Base-by-base conservation (phyloP, 768 basidiomycete species). In the Mycena chlorophos region DNA sequence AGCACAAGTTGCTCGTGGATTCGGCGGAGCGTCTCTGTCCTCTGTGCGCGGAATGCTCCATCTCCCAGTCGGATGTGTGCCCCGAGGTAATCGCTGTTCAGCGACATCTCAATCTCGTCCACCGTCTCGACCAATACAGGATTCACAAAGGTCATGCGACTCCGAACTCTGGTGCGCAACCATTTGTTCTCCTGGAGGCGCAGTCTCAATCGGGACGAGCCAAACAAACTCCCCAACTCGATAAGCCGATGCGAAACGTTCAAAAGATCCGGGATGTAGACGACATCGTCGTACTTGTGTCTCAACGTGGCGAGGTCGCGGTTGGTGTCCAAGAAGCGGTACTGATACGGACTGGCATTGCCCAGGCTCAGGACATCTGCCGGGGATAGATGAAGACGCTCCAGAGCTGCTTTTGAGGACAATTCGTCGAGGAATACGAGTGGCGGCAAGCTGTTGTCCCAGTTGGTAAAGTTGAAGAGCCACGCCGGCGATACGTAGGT, bases 171-270 rank as follows among this genome's bases (percentile, higher is more conserved):
- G 5, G 71, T 66, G 2, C 84, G 82, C 25, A 83, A 63, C 14
- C 64, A 67, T 47, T 73, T 64, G 59, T 83, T 78, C 14, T 63
- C 63, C 8, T 64, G 60, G 26, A 73, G 63, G 20, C 71, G 75
- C 0, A 90, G 74, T 22, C 79, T 76, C 2, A 92, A 71, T 8
- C 91, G 80, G 2, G 84, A 84, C 1, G 88, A 86, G 4, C 89
- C 89, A 69, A 92, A 92, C 1, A 92, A 77, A 0, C 86, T 85
- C 8, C 91, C 91, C 14, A 93, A 64, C 53, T 87, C 83, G 16
- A 94, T 64, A 25, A 92, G 78, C 8, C 77, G 81, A 54, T 82
- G 72, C 3, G 64, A 62, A 20, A 71, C 66, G 26, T 64, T 50
- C 3, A 71, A 72, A n/a, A 85, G 74, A 1, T 72, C 65, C 14